Evolutionary conservation across 73 alveolate species (phyloP).

Genomic region (Uronychia setigera): DNA sequence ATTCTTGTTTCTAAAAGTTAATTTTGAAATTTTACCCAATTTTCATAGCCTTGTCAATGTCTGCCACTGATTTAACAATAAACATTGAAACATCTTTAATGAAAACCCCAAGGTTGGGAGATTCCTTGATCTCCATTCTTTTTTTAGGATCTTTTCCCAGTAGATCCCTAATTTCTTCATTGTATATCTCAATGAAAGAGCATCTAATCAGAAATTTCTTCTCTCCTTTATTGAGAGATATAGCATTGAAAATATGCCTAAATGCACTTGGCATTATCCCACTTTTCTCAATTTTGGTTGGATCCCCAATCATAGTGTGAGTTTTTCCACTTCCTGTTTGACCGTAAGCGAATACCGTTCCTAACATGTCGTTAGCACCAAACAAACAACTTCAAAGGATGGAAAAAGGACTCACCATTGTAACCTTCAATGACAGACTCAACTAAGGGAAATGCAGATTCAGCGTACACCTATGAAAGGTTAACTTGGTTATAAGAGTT

Average conservation of each 20-base stretch:
- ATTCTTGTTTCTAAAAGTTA: constrained; percentile 62
- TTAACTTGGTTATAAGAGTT: constrained; percentile 34
- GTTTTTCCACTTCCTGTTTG: constrained; percentile 97
- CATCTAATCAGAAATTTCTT: constrained; percentile 87
- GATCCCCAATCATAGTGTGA: constrained; percentile 89
- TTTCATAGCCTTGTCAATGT: constrained; percentile 60
- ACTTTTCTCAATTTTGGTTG: constrained; percentile 71
- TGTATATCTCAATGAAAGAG: constrained; percentile 93
- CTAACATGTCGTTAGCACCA: constrained; percentile 94
- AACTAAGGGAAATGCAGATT: constrained; percentile 79
- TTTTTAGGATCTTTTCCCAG: constrained; percentile 61
- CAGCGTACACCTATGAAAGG: constrained; percentile 72
- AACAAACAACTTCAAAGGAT: constrained; percentile 35
- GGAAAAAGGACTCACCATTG: constrained; percentile 49
- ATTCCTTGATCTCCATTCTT: constrained; percentile 79
- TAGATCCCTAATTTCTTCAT: constrained; percentile 95
- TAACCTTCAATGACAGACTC: constrained; percentile 66
- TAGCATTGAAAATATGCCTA: constrained; percentile 81
- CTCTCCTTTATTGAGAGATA: constrained; percentile 37
- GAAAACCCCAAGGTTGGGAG: constrained; percentile 69
- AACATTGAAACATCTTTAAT: constrained; percentile 63
- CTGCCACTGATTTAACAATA: constrained; percentile 62
- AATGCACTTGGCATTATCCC: constrained; percentile 96
- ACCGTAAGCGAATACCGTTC: constrained; percentile 94
- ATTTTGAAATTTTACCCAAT: not conserved